Evolutionary conservation across 441 rosid genomes (phyloP).

Genomic region (Dalechampia spathulata): DNA sequence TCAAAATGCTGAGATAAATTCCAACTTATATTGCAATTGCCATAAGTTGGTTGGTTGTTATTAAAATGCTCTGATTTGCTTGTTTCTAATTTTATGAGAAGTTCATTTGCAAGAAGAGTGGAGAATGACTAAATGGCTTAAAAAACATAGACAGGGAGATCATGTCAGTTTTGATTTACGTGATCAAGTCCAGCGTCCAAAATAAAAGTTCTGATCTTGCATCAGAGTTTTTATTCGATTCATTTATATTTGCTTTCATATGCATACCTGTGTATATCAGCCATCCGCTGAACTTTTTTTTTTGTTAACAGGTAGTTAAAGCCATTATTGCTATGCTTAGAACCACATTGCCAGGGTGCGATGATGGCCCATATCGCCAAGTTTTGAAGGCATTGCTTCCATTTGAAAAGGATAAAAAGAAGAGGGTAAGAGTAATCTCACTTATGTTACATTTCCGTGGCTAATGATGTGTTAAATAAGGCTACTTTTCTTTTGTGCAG

Average conservation of each 20-base stretch:
- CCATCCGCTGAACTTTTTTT: constrained; percentile 14
- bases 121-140: neutral
- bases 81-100: neutral
- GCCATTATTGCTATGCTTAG: constrained; percentile 78
- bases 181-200: neutral
- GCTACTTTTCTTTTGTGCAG: constrained; percentile 31
- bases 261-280: neutral
- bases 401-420: constrained; percentile 80
- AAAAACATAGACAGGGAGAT: neutral
- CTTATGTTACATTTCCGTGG: constrained; percentile 1
- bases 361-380: constrained; percentile 73
- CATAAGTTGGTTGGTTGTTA: too few species aligned
- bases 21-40: too few species aligned
- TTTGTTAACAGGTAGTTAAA: constrained; percentile 52
- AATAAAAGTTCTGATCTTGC: neutral
- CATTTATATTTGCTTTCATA: neutral
- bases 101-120: neutral
- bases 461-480: neutral
- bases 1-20: too few species aligned
- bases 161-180: neutral
- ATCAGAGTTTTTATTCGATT: neutral
- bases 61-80: neutral
- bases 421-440: constrained; percentile 40
- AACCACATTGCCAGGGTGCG: constrained; percentile 67
- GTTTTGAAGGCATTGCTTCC: constrained; percentile 90